Conservation (phyloP, 352 stramenopile genomes). For the Globisporangium nunn region DNA sequence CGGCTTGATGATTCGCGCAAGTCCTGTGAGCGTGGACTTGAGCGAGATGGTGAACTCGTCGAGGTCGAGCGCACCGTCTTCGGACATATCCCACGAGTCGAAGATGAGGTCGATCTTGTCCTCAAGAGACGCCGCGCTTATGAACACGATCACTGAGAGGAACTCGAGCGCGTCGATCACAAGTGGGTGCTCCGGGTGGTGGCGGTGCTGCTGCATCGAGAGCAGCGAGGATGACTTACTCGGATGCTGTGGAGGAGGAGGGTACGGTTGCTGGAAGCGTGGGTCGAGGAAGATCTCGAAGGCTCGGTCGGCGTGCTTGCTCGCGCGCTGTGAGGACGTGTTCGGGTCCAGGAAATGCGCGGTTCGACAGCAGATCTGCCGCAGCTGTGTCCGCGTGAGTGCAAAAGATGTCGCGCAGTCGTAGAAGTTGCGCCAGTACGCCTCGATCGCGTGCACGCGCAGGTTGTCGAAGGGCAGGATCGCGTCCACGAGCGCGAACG, state of each 20-base stretch:
- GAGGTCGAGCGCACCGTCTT: constrained; percentile 67
- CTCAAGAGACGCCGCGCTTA: constrained; percentile 43
- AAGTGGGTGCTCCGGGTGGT: constrained; percentile 4
- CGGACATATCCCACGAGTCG: constrained; percentile 85
- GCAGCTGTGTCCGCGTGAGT: constrained; percentile 50
- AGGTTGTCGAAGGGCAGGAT: constrained; percentile 77
- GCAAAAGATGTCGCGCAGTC: constrained; percentile 67
- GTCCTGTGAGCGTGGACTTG: constrained; percentile 71
- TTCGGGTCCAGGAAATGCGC: constrained; percentile 29
- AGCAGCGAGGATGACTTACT: too few relatives aligned
- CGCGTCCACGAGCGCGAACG: constrained; percentile 41
- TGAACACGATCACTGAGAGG: constrained; percentile 63
- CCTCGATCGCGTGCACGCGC: constrained; percentile 58
- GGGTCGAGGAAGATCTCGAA: constrained; percentile 58
- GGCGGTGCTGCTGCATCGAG: constrained; percentile 3
- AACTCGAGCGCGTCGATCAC: constrained; percentile 79
- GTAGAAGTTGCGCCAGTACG: constrained; percentile 81
- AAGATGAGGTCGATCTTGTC: constrained; percentile 83
- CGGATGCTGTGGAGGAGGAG: neutral
- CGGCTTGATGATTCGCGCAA: constrained; percentile 57
- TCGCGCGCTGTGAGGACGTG: constrained; percentile 28
- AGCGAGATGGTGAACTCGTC: constrained; percentile 85
- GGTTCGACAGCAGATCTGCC: constrained; percentile 51
- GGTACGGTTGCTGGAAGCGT: constrained; percentile 19
- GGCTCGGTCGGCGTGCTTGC: constrained; percentile 36